phyloP scores from a whole-genome alignment of 306 rosid genomes.

The Dalbergia oliveri region DNA sequence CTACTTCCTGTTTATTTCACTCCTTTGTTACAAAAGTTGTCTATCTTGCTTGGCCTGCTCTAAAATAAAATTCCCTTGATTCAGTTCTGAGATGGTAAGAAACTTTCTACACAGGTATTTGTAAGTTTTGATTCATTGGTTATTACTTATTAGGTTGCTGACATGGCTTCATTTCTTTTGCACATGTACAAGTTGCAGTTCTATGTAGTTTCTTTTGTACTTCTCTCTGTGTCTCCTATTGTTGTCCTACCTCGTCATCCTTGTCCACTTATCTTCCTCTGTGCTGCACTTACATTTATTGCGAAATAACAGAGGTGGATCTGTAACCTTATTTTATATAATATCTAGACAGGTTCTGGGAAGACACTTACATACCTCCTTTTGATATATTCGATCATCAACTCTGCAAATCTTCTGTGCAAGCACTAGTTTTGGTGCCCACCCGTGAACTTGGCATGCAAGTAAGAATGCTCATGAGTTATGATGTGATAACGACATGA shows the following conservation, averaged over 20 bases:
- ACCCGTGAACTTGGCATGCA: constrained; percentile 98
- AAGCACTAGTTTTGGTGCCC: constrained; percentile 89
- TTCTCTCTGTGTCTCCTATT: neutral
- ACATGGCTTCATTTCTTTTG: neutral
- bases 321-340: constrained; percentile 44
- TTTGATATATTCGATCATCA: constrained; percentile 69
- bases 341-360: constrained; percentile 96
- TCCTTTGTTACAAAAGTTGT: constrained; percentile 1
- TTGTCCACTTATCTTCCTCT: neutral
- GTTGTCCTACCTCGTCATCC: constrained; percentile 7
- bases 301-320: constrained; percentile 11
- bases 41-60: constrained; percentile 15
- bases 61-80: neutral
- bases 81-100: constrained; percentile 12
- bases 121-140: neutral
- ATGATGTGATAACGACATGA: constrained; percentile 14
- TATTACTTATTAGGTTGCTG: neutral
- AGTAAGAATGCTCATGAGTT: constrained; percentile 58
- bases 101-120: neutral
- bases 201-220: neutral
- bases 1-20: neutral
- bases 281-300: neutral
- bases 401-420: constrained; percentile 68
- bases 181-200: neutral
- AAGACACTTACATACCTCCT: constrained; percentile 93